Conservation (phyloP, 2,329 filamentous ascomycete species). For the Diaporthe eres region DNA sequence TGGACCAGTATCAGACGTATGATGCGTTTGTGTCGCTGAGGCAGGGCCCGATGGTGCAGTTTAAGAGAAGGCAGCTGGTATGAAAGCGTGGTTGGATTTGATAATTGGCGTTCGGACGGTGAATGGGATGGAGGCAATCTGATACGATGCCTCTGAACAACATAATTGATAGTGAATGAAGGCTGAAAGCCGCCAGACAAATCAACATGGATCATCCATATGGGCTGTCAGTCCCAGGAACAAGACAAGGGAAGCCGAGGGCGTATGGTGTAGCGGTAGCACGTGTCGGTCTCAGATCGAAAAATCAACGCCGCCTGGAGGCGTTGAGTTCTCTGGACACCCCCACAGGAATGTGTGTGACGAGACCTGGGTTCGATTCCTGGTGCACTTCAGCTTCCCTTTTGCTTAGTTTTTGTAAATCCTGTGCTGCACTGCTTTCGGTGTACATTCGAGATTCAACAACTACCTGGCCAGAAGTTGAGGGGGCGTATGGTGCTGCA, state of each 20-base stretch:
- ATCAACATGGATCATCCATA: background rate
- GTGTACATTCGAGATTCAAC: no score
- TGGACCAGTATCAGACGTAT: constrained; percentile 39
- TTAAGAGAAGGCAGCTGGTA: constrained; percentile 5
- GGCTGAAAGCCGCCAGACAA: background rate
- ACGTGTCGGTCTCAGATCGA: background rate
- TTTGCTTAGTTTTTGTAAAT: background rate
- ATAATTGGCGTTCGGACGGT: no score
- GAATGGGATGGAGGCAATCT: background rate
- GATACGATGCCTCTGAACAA: background rate
- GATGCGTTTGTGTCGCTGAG: constrained; percentile 35
- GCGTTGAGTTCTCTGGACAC: no score
- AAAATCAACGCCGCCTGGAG: no score
- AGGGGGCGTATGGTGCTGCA: no score
- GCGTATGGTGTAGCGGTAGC: background rate
- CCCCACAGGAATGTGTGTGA: background rate
- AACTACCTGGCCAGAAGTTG: no score
- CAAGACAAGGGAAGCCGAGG: background rate
- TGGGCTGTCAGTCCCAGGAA: background rate
- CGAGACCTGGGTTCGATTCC: background rate
- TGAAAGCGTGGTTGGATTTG: background rate
- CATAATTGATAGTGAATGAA: background rate
- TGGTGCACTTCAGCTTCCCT: background rate
- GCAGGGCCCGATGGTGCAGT: constrained; percentile 37
- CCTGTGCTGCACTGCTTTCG: background rate